Evolutionary conservation across 2,329 filamentous ascomycete species (phyloP).

Genomic region (Aspergillus melleus): DNA sequence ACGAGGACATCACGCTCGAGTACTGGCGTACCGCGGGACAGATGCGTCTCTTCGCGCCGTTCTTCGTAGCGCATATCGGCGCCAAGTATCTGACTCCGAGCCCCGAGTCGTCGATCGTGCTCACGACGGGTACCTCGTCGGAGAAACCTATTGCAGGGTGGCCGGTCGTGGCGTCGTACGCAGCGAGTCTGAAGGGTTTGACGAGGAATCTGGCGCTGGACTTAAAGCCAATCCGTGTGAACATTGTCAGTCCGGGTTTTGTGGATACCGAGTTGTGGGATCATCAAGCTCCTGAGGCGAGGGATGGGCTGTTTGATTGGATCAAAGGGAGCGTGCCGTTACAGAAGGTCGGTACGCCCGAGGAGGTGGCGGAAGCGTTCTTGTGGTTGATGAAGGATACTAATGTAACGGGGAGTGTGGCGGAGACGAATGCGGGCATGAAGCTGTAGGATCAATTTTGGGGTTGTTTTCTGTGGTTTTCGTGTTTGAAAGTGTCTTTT

Average conservation of each 20-base stretch:
- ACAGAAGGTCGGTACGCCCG: conserved; percentile 38
- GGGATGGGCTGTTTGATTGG: conserved; percentile 18
- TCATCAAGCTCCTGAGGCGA: conserved; percentile 10
- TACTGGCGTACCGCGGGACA: conserved; percentile 44
- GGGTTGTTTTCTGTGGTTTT: too few relatives aligned
- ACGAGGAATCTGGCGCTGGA: conserved; percentile 61
- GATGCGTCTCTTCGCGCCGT: conserved; percentile 53
- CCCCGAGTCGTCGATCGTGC: conserved; percentile 51
- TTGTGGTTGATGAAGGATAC: conserved; percentile 43
- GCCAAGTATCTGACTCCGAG: conserved; percentile 45
- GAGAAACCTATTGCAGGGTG: conserved; percentile 49
- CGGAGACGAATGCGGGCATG: conserved; percentile 40
- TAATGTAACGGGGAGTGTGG: conserved; percentile 38
- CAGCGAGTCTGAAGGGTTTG: conserved; percentile 53
- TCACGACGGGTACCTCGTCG: conserved; percentile 55
- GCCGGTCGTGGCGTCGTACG: background rate
- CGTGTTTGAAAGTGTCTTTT: too few relatives aligned
- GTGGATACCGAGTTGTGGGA: conserved; percentile 50
- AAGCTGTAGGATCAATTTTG: background rate
- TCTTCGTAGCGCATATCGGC: conserved; percentile 55
- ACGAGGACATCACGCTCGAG: conserved; percentile 51
- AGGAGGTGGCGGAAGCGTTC: conserved; percentile 51
- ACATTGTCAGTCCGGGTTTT: conserved; percentile 59
- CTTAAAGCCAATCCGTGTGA: conserved; percentile 63
- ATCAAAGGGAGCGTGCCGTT: conserved; percentile 20